phyloP scores from a whole-genome alignment of 768 basidiomycete genomes.

The Phanerodontia chrysosporium region DNA sequence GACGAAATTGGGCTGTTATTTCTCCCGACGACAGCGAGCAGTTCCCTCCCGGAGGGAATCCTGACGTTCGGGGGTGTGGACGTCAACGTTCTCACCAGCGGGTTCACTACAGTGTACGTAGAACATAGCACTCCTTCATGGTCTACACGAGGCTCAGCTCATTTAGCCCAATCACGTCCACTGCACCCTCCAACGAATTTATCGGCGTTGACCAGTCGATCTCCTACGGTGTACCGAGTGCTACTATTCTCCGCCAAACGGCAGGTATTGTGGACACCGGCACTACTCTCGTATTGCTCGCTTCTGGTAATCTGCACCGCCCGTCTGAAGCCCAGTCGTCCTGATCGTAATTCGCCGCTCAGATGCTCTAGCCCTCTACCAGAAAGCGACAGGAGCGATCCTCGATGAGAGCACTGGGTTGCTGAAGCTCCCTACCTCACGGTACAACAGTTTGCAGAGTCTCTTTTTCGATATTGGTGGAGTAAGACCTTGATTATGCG shows the following conservation, averaged over 20 bases:
- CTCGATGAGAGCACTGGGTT: conserved; percentile 28
- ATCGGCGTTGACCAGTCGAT: conserved; percentile 11
- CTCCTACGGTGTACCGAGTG: conserved; percentile 15
- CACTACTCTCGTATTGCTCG: conserved; percentile 26
- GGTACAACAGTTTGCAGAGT: conserved; percentile 23
- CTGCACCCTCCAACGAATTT: conserved; percentile 2
- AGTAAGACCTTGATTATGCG: background rate
- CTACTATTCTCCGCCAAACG: conserved; percentile 21
- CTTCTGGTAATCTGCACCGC: conserved; percentile 15
- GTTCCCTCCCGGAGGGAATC: conserved; percentile 13
- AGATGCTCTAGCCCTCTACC: conserved; percentile 23
- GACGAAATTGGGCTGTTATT: conserved; percentile 47
- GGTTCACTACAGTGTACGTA: conserved; percentile 22
- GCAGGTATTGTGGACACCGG: too few relatives aligned
- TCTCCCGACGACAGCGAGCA: conserved; percentile 35
- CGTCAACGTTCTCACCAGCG: background rate
- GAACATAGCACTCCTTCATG: conserved; percentile 16
- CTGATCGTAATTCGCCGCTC: background rate
- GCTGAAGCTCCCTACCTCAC: conserved; percentile 22
- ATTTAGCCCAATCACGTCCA: conserved; percentile 9
- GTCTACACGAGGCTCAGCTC: background rate
- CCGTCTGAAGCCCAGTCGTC: conserved; percentile 16
- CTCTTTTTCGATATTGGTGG: conserved; percentile 26
- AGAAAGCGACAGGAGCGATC: conserved; percentile 23
- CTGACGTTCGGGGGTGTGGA: conserved; percentile 18